Base-by-base conservation (phyloP, 2,329 filamentous ascomycete species). In the Ceratocystis lukuohia region DNA sequence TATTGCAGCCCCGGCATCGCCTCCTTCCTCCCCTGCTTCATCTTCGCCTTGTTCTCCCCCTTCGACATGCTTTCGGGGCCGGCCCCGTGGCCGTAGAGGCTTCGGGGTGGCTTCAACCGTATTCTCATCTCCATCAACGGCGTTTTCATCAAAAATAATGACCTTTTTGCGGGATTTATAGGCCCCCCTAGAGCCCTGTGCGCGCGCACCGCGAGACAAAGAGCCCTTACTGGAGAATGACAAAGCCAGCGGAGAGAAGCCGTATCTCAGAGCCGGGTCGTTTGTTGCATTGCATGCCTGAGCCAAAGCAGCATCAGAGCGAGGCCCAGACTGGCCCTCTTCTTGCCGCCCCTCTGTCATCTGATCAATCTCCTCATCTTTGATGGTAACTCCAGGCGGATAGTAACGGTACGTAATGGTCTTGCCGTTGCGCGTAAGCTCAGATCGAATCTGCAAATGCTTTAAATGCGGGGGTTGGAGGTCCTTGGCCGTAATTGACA, bases 401-500 rank as follows among this genome's bases (percentile, higher is more conserved):
- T 68, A 69, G 64, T 69, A 69, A 25, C 68, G 65, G 46, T 69
- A 69, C 5, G 68, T 67, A 5, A 68, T 66, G 7, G 66, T 65
- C 41, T 68, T 67, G 17, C 69, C 69, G 33, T 65, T 68, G 48
- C 68, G 67, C 28, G 67, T 68, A 12, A 66, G 62, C 46, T 68
- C 68, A 8, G 66, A 66, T 15, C 65, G 62, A 28, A 79, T 72
- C 65, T 76, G 74, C 37, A 79, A 75, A 22, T 76, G 74, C 37
- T 73, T 70, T 48, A 80, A 71, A 62, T 78, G 74, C 15, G 70
- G 61, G 20, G 78, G 77, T 66, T 80, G 77, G n/a, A 71, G 71
- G 44, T 75, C 72, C 3, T 70, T 70, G 45, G 71, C 70, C 68
- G 76, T 71, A 12, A 69, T 68, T 3, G 68, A 64, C 46, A 66